phyloP scores from a whole-genome alignment of 2,329 filamentous ascomycete genomes.

The Sporothrix variecibatus region DNA sequence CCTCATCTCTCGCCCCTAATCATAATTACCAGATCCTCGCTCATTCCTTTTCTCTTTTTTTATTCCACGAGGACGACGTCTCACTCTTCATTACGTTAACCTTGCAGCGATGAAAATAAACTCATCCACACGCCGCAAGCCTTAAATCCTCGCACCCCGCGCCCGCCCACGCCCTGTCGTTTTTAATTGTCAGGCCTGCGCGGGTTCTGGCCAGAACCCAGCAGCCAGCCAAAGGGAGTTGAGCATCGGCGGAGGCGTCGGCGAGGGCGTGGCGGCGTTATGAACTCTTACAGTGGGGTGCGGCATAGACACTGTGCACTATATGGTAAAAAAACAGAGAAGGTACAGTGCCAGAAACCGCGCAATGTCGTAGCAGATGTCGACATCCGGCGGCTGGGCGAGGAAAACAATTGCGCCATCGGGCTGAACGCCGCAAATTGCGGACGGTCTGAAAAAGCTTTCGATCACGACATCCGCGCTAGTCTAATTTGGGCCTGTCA shows the following conservation, averaged over 20 bases:
- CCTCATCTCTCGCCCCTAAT: neutral
- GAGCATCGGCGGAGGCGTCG: conserved; percentile 12
- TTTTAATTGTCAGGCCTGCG: neutral
- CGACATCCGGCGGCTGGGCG: conserved; percentile 31
- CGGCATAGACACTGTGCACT: neutral
- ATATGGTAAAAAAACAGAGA: neutral
- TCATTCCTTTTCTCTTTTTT: neutral
- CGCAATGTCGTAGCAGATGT: conserved; percentile 31
- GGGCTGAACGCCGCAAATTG: conserved; percentile 18
- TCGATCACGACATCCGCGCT: conserved; percentile 45
- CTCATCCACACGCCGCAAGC: neutral
- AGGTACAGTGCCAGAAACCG: conserved; percentile 20
- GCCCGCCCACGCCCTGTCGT: neutral
- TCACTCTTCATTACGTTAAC: neutral
- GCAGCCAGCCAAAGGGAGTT: neutral
- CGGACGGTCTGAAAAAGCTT: conserved; percentile 25
- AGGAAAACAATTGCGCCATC: conserved; percentile 32
- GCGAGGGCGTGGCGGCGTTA: neutral
- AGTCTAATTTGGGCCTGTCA: conserved; percentile 30
- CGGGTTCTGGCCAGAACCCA: neutral
- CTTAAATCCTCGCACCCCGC: neutral
- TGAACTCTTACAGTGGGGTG: neutral
- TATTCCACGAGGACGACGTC: neutral
- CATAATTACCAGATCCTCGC: neutral
- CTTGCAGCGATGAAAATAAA: neutral